These are phyloP conservation scores for Naematelia encephala DNA, from an alignment of 768 basidiomycete genomes.

Conservation along the genomic window DNA sequence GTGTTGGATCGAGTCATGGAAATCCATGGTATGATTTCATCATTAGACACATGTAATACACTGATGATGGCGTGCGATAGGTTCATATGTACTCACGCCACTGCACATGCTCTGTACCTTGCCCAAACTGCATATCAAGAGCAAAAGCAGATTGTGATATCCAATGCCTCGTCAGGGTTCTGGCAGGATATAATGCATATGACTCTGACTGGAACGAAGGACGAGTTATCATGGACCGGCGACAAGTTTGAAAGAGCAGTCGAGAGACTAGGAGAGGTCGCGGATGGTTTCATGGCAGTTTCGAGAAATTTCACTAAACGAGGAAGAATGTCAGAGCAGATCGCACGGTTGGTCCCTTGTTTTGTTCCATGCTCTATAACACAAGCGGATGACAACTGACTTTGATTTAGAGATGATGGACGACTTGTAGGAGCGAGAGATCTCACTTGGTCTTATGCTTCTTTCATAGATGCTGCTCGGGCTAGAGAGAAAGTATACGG, in stretches of 20 bases:
- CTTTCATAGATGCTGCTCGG: constrained; percentile 26
- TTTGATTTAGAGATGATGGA: constrained; percentile 23
- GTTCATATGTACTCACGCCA: constrained; percentile 40
- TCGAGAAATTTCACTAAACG: constrained; percentile 15
- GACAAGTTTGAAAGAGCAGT: constrained; percentile 15
- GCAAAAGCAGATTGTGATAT: too few relatives aligned
- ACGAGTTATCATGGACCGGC: too few relatives aligned
- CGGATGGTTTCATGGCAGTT: constrained; percentile 23
- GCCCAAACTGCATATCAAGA: too few relatives aligned
- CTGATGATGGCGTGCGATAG: constrained; percentile 8
- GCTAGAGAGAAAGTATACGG: constrained; percentile 7
- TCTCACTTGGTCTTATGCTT: constrained; percentile 45
- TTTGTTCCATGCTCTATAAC: not conserved
- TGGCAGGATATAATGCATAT: constrained; percentile 39
- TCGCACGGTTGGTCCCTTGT: constrained; percentile 31
- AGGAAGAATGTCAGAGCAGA: constrained; percentile 46
- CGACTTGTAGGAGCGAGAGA: constrained; percentile 34
- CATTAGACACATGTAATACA: not conserved
- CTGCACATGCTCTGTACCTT: constrained; percentile 34
- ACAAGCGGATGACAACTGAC: not conserved
- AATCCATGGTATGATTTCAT: constrained; percentile 48
- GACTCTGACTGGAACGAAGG: too few relatives aligned
- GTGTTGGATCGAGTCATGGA: constrained; percentile 39
- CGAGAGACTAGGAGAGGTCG: constrained; percentile 14
- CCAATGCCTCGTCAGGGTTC: constrained; percentile 18